Conservation (phyloP, 345 rosid species). For the Melaleuca quinquenervia region DNA sequence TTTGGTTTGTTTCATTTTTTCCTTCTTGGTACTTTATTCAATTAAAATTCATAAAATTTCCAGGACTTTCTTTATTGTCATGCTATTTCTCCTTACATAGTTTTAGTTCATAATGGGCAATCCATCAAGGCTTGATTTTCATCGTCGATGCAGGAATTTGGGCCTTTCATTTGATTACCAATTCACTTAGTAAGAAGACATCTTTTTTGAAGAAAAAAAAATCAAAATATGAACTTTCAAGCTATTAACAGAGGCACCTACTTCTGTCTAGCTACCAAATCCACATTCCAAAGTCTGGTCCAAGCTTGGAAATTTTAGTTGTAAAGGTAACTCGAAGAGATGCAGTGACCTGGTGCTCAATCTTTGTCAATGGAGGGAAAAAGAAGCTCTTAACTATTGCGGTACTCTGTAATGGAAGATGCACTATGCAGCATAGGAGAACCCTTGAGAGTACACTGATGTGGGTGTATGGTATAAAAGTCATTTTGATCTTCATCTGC, state of each 20-base stretch:
- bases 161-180: too few relatives aligned
- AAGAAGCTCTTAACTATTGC: neutral
- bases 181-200: too few relatives aligned
- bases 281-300: neutral
- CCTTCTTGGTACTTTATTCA: too few relatives aligned
- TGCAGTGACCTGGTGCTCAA: neutral
- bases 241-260: neutral
- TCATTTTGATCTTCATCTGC: neutral
- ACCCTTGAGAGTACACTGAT: neutral
- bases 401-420: neutral
- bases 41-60: too few relatives aligned
- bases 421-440: neutral
- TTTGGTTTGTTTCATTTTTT: too few relatives aligned
- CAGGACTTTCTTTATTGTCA: too few relatives aligned
- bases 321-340: neutral
- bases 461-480: neutral
- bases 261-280: neutral
- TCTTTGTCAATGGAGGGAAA: neutral
- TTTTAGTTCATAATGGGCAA: too few relatives aligned
- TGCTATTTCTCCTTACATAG: too few relatives aligned
- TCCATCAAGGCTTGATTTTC: too few relatives aligned
- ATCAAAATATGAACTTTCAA: too few relatives aligned
- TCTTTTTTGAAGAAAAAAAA: too few relatives aligned
- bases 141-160: too few relatives aligned
- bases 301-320: neutral